A percentile compares a stretch with the other conserved stretches of the same genome.
Conservation (phyloP, 345 rosid species). For the Hibiscus mutabilis region DNA sequence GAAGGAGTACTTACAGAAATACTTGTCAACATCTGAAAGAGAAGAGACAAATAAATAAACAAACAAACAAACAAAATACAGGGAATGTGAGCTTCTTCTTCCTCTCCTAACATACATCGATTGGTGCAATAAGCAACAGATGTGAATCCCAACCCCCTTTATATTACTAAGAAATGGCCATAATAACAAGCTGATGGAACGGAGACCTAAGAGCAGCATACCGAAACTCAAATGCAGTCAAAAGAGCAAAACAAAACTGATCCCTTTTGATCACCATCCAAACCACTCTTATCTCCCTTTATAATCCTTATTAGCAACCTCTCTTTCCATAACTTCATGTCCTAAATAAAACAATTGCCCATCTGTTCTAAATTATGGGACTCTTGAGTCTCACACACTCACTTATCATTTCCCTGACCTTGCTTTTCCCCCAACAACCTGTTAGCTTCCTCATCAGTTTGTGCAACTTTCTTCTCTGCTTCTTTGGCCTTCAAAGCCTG, state of each 20-base stretch:
- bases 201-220: conserved; percentile 18
- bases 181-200: conserved; percentile 15
- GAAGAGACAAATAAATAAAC: conserved; percentile 2
- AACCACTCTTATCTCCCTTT: conserved; percentile 12
- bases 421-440: conserved; percentile 78
- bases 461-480: conserved; percentile 72
- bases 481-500: conserved; percentile 90
- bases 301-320: conserved; percentile 19
- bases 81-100: conserved; percentile 27
- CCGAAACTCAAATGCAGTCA: conserved; percentile 22
- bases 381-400: conserved; percentile 27
- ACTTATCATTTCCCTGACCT: conserved; percentile 43
- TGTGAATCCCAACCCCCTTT: conserved; percentile 23
- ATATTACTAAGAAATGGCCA: conserved; percentile 12
- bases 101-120: conserved; percentile 22
- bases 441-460: conserved; percentile 68
- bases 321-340: conserved; percentile 10
- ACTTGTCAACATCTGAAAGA: conserved; percentile 12
- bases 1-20: conserved; percentile 23
- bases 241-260: conserved; percentile 7
- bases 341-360: not conserved
- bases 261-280: conserved; percentile 8
- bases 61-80: conserved; percentile 1
- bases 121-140: conserved; percentile 7
- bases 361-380: conserved; percentile 37